Evolutionary conservation across 306 rosid species (phyloP).

Genomic region (Cucurbita ficifolia): DNA sequence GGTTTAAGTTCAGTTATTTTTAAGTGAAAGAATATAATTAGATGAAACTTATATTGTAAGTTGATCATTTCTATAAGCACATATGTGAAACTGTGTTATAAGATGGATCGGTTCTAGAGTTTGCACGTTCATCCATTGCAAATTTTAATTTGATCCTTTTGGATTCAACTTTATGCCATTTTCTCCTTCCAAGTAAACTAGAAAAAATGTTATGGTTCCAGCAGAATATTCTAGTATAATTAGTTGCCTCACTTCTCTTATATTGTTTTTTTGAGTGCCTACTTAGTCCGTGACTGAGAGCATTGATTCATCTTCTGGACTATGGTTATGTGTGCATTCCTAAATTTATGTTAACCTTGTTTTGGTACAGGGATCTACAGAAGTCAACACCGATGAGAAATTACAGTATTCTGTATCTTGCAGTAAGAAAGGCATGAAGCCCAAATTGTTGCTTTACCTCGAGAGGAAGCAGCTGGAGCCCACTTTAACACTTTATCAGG

Average conservation of each 20-base stretch:
- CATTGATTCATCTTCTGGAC: background rate
- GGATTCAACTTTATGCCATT: background rate
- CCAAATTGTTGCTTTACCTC: conserved; percentile 51
- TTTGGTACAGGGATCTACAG: conserved; percentile 27
- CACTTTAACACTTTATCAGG: conserved; percentile 63
- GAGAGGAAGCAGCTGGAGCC: conserved; percentile 56
- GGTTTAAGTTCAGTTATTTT: conserved; percentile 12
- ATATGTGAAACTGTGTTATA: background rate
- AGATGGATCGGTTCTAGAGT: background rate
- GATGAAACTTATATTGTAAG: conserved; percentile 31
- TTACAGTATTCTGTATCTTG: conserved; percentile 26
- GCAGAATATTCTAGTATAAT: background rate
- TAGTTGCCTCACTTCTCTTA: background rate
- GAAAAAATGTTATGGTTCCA: background rate
- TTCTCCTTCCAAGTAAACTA: background rate
- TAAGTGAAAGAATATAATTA: conserved; percentile 23
- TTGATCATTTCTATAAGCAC: conserved; percentile 7
- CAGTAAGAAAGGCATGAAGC: conserved; percentile 28
- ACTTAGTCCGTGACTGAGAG: background rate
- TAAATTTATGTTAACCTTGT: conserved; percentile 3
- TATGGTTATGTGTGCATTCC: background rate
- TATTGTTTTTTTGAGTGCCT: background rate
- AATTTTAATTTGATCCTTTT: background rate
- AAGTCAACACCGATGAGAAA: conserved; percentile 26
- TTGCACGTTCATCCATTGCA: background rate